Evolutionary conservation across 176 grass and related monocot species (phyloP).

Genomic region (Avena sativa): DNA sequence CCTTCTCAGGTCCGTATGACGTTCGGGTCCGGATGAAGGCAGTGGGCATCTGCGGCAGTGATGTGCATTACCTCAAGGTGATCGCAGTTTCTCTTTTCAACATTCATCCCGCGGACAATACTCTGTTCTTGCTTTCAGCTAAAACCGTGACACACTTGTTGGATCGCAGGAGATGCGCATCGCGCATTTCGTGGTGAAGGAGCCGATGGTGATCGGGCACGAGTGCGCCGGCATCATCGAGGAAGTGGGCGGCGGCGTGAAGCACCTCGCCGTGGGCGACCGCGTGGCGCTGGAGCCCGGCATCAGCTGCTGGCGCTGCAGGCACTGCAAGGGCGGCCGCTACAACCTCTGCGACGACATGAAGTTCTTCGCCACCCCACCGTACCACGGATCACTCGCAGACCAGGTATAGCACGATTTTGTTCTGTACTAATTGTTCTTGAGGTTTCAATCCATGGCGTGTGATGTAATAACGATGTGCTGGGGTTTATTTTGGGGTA

Average conservation of each 20-base stretch:
- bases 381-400: conserved; percentile 80
- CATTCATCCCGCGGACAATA: no score
- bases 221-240: conserved; percentile 91
- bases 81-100: not conserved
- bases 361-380: conserved; percentile 89
- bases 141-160: not conserved
- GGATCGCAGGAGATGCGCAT: conserved; percentile 67
- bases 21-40: conserved; percentile 93
- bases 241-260: conserved; percentile 74
- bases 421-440: not conserved
- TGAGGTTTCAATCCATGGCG: not conserved
- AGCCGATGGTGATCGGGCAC: conserved; percentile 97
- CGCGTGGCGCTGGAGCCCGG: conserved; percentile 88
- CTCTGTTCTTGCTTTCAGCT: not conserved
- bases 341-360: conserved; percentile 95
- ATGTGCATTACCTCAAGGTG: conserved; percentile 97
- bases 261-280: conserved; percentile 59
- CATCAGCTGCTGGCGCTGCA: conserved; percentile 90
- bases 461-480: not conserved
- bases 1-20: conserved; percentile 64
- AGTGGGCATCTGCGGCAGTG: conserved; percentile 92
- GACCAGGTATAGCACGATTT: conserved; percentile 47
- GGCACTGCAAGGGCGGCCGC: conserved; percentile 84
- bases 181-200: conserved; percentile 85
- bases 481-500: not conserved